phyloP scores from a whole-genome alignment of 2,329 filamentous ascomycete species.

The Malbranchea cinnamomea region DNA sequence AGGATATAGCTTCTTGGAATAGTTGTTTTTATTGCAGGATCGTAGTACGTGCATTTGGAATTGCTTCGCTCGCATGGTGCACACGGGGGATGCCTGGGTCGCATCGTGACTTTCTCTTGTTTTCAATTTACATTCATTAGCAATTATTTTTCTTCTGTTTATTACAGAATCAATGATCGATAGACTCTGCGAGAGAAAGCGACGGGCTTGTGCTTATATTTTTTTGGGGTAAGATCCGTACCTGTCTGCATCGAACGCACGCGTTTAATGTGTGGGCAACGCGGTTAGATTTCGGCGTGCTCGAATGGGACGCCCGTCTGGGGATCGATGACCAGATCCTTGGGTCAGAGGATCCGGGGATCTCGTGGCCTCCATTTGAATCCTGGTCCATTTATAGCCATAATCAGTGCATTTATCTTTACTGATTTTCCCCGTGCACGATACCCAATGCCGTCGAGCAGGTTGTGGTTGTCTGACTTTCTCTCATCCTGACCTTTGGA shows the following conservation, averaged over 20 bases:
- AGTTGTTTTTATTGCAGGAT: conserved; percentile 70
- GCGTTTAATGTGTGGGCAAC: conserved; percentile 9
- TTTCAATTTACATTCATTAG: background rate
- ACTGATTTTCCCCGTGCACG: no score
- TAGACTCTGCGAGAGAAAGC: no score
- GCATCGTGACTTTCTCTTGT: conserved; percentile 85
- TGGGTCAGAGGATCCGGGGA: background rate
- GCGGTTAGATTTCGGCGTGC: conserved; percentile 5
- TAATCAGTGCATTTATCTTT: no score
- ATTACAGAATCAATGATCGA: no score
- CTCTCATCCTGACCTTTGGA: no score
- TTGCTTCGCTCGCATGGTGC: conserved; percentile 84
- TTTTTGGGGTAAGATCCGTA: background rate
- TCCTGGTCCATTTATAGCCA: no score
- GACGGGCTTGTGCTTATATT: no score
- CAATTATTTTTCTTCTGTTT: no score
- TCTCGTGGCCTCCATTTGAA: background rate
- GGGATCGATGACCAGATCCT: background rate
- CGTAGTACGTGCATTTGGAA: conserved; percentile 87
- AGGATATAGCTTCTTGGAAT: conserved; percentile 89
- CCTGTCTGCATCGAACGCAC: conserved; percentile 9
- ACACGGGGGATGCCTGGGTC: conserved; percentile 86
- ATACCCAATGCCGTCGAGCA: no score
- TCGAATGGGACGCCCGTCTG: background rate
- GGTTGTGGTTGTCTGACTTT: no score